Percentiles rank a stretch among this genome's conserved stretches.
phyloP scores from a whole-genome alignment of 257 asterid species.

The Rehmannia glutinosa region DNA sequence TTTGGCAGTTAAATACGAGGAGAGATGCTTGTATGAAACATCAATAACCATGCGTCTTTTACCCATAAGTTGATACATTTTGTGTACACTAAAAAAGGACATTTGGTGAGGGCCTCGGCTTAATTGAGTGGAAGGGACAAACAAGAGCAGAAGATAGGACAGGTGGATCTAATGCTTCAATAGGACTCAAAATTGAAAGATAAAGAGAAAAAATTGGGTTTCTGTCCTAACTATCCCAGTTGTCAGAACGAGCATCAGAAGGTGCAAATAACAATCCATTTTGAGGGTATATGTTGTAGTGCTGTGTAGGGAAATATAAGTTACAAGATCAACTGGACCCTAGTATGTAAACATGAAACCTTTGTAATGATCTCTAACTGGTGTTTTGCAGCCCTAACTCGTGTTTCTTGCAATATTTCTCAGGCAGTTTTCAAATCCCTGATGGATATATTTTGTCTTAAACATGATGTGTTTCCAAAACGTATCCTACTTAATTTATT shows the following conservation, averaged over 20 bases:
- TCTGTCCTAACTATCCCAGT: background rate
- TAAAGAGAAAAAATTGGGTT: background rate
- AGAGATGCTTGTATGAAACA: background rate
- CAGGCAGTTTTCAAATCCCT: background rate
- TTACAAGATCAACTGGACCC: background rate
- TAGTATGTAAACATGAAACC: background rate
- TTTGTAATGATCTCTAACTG: background rate
- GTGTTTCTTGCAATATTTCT: conserved; percentile 5
- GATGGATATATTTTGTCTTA: background rate
- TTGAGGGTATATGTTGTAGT: background rate
- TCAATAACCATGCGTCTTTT: background rate
- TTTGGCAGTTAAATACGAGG: background rate
- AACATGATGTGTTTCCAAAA: conserved; percentile 1
- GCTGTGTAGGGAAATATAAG: no score
- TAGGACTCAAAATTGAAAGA: background rate
- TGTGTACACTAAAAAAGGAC: no score
- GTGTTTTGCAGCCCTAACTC: background rate
- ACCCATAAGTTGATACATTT: background rate
- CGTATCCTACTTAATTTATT: background rate
- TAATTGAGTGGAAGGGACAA: no score
- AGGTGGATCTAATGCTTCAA: background rate
- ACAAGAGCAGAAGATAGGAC: no score
- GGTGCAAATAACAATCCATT: background rate
- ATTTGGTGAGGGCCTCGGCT: no score
- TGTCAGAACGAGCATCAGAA: background rate